A percentile compares a stretch with the other conserved stretches of the same genome.
Conservation (phyloP, 2,329 filamentous ascomycete genomes). For the Chaetothyriales sp. region DNA sequence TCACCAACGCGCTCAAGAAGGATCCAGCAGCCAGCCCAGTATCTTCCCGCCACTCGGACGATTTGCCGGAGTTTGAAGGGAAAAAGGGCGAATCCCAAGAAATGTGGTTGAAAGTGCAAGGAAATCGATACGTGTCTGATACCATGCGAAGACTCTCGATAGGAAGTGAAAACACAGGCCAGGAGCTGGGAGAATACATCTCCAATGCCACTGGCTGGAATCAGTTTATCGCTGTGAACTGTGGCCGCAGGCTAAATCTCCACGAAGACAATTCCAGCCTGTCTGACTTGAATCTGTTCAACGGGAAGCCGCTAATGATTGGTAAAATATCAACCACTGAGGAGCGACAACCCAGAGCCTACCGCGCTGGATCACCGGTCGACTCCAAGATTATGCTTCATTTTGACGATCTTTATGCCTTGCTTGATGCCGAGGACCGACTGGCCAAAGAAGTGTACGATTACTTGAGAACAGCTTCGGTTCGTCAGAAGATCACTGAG, state of each 20-base stretch:
- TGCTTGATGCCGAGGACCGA: slow-evolving; percentile 57
- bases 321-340: slow-evolving; percentile 16
- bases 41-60: slow-evolving; percentile 35
- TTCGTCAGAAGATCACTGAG: slow-evolving; percentile 46
- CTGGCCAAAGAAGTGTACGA: slow-evolving; percentile 56
- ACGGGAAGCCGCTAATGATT: slow-evolving; percentile 10
- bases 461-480: slow-evolving; percentile 56
- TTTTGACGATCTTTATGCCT: slow-evolving; percentile 69
- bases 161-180: slow-evolving; percentile 54
- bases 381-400: slow-evolving; percentile 68
- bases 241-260: slow-evolving; percentile 9
- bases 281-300: slow-evolving; percentile 25
- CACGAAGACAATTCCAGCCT: slow-evolving; percentile 10
- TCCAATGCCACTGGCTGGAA: slow-evolving; percentile 57
- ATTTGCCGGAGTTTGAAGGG: slow-evolving; percentile 28
- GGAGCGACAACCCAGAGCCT: slow-evolving; percentile 24
- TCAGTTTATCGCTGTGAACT: slow-evolving; percentile 55
- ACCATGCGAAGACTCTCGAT: slow-evolving; percentile 30
- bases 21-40: slow-evolving; percentile 42
- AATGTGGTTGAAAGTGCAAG: slow-evolving; percentile 20
- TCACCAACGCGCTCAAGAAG: slow-evolving; percentile 41
- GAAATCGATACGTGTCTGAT: slow-evolving; percentile 6
- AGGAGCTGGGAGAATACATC: slow-evolving; percentile 53
- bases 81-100: slow-evolving; percentile 31
- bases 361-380: slow-evolving; percentile 37